These are phyloP conservation scores for Talaromyces liani DNA, from an alignment of 495 filamentous ascomycete genomes.

Conservation along the genomic window DNA sequence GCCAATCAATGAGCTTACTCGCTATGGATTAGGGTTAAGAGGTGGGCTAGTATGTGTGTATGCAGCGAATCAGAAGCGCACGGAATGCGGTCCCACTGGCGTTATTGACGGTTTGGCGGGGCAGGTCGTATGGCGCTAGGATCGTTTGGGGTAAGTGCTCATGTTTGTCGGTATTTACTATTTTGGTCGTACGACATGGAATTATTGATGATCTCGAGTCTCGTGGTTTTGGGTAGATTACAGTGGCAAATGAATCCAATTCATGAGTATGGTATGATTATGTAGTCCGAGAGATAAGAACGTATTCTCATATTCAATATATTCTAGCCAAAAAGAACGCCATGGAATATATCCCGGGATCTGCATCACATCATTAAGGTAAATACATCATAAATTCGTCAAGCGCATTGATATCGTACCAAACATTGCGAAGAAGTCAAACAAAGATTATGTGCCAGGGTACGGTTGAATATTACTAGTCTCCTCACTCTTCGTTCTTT, in stretches of 20 bases:
- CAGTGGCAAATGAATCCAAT: not conserved
- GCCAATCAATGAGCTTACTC: not conserved
- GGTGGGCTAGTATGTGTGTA: not conserved
- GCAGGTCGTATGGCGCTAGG: not conserved
- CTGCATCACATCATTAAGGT: not conserved
- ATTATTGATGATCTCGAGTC: not conserved
- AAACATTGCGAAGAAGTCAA: not conserved
- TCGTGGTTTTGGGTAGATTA: not conserved
- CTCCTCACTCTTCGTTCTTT: conserved; percentile 16
- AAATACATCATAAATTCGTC: conserved; percentile 1
- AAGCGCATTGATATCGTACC: not conserved
- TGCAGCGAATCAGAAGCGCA: not conserved
- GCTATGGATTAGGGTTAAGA: not conserved
- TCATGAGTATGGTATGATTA: not conserved
- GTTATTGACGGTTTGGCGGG: not conserved
- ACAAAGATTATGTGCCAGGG: conserved; percentile 29
- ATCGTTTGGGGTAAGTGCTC: not conserved
- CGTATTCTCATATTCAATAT: not conserved
- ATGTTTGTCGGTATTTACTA: not conserved
- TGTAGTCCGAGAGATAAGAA: not conserved
- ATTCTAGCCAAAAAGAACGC: not conserved
- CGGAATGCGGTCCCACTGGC: not conserved
- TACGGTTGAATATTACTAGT: conserved; percentile 28
- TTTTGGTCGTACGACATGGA: not conserved
- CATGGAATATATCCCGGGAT: not conserved